These are phyloP conservation scores for Platismatia glauca DNA, from an alignment of 495 filamentous ascomycete genomes.

Conservation along the genomic window DNA sequence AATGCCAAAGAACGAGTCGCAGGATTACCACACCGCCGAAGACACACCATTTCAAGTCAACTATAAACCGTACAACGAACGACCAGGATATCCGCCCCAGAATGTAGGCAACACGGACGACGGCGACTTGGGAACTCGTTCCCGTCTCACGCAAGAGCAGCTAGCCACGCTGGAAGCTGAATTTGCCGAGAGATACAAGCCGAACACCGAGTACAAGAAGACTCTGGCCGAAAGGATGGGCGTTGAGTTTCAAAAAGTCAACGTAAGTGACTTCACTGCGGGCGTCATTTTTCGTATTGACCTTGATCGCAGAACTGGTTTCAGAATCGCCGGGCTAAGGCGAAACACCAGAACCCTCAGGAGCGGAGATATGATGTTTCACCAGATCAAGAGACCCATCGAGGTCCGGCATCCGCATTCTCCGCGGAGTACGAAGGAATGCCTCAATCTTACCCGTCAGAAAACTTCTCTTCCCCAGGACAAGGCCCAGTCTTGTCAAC, in stretches of 20 bases:
- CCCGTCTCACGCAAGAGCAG: conserved; percentile 73
- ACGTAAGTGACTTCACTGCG: conserved; percentile 44
- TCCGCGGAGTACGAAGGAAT: conserved; percentile 7
- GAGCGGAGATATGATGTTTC: conserved; percentile 30
- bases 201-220: conserved; percentile 66
- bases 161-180: conserved; percentile 66
- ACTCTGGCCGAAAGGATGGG: conserved; percentile 63
- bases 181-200: conserved; percentile 68
- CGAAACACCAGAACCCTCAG: conserved; percentile 67
- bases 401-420: conserved; percentile 2
- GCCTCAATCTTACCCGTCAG: not conserved
- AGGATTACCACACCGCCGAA: not conserved
- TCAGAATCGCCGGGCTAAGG: conserved; percentile 78
- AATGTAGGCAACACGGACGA: conserved; percentile 18
- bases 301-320: conserved; percentile 66
- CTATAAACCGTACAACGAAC: conserved; percentile 8
- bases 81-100: conserved; percentile 2
- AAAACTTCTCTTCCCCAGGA: conserved; percentile 11
- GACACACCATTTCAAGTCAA: not conserved
- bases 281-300: conserved; percentile 18
- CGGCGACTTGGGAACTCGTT: conserved; percentile 45
- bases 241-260: conserved; percentile 65
- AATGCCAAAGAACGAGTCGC: conserved; percentile 4
- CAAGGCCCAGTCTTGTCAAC: conserved; percentile 5
- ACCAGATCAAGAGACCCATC: conserved; percentile 31